Percentiles rank a stretch among this genome's conserved stretches.
phyloP scores from a whole-genome alignment of 1,284 basidiomycete genomes.

The Pulveroboletus ridleyi region DNA sequence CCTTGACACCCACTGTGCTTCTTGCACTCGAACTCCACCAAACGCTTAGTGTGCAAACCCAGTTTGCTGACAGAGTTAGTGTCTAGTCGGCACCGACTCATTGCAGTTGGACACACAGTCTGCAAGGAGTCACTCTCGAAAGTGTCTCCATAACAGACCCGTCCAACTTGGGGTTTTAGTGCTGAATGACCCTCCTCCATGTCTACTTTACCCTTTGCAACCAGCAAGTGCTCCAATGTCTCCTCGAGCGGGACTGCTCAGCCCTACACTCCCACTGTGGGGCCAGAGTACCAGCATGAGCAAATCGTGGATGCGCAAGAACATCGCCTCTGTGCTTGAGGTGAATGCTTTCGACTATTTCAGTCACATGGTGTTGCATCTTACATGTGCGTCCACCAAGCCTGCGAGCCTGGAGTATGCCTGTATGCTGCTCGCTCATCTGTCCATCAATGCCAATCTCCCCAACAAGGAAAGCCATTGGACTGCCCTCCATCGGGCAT shows the following conservation, averaged over 20 bases:
- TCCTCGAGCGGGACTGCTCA: constrained; percentile 59
- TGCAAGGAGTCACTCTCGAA: constrained; percentile 31
- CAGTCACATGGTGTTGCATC: constrained; percentile 86
- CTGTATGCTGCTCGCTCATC: constrained; percentile 80
- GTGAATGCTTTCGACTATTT: constrained; percentile 79
- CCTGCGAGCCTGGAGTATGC: constrained; percentile 81
- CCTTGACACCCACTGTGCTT: background rate
- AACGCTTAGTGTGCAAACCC: background rate
- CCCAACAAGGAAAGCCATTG: constrained; percentile 88
- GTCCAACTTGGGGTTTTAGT: constrained; percentile 25
- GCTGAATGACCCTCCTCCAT: constrained; percentile 84
- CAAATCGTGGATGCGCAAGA: constrained; percentile 69
- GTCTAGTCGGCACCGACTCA: constrained; percentile 25
- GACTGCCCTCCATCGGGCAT: constrained; percentile 91
- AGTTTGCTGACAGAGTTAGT: constrained; percentile 15
- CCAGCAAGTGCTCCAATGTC: constrained; percentile 83
- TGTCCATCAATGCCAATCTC: constrained; percentile 83
- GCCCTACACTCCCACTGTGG: constrained; percentile 32
- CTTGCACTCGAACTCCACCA: background rate
- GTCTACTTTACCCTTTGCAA: constrained; percentile 78
- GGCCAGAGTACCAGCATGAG: constrained; percentile 57
- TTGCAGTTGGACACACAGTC: constrained; percentile 30
- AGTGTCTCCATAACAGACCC: constrained; percentile 32
- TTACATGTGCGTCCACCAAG: constrained; percentile 70
- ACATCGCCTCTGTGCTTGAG: constrained; percentile 52